Base-by-base conservation (phyloP, 2,329 filamentous ascomycete species). In the Mollisiaceae sp. region DNA sequence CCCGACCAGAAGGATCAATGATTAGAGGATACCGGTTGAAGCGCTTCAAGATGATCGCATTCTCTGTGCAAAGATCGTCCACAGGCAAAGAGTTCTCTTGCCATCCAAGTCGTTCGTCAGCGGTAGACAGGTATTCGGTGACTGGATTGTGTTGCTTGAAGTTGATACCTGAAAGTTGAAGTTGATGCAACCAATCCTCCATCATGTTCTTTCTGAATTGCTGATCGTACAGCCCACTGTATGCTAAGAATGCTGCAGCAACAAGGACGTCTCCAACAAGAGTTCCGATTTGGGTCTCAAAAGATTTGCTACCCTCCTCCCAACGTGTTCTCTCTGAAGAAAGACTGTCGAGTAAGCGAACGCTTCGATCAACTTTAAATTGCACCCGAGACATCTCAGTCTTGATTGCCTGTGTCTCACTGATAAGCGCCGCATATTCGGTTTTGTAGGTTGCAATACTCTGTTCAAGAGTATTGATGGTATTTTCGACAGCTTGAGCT, bases 11-110 rank as follows among this genome's bases (percentile, higher is more conserved):
- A 0, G 96, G 96, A 78, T 99, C 95, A 77, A 99, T 97, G 78
- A 99, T 98, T 67, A 99, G 86, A 54, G 96, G 95, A 78, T 99
- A 99, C 69, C 95, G 88, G 82, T 99, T 99, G 88, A 97, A 99
- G 65, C 95, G 90, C 82, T 98, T 93, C 67, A 99, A 86, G 71
- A 99, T 91, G 75, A 99, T 97, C 54, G 96, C 95, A 75, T 99
- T 99, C 79, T 99, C 95, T 0, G 95, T 99, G 84, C 95, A 99
- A 47, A 99, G 86, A 76, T 99, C 95, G 77, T 99, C 95, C 4
- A 97, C 94, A 1, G 96, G 95, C 59, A 99, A 82, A 18, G 90
- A 90, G 76, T 99, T 92, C 73, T 94, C 91, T 81, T 99, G 96
- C 95, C 95, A 99, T 69, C 91, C 87, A 39, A 99, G 85, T 69